These are phyloP conservation scores for Agrocybe praecox DNA, from an alignment of 768 basidiomycete genomes.

Conservation along the genomic window DNA sequence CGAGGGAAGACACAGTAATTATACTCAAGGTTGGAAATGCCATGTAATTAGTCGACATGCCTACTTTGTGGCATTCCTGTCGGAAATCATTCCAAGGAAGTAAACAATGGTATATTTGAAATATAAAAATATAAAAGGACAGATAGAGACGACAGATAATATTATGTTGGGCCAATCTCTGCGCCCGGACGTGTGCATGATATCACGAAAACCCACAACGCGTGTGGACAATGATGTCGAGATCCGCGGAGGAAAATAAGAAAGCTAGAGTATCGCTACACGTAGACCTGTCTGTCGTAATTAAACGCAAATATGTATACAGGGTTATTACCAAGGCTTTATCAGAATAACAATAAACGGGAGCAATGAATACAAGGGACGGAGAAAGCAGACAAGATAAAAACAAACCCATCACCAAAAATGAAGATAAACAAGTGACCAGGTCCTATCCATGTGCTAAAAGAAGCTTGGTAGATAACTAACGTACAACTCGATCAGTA, in stretches of 20 bases:
- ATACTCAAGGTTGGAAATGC: no score
- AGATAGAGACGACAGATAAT: not conserved
- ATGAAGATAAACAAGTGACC: not conserved
- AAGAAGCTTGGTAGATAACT: conserved; percentile 67
- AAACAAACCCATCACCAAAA: not conserved
- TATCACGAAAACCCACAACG: no score
- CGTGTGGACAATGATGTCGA: no score
- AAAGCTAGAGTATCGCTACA: conserved; percentile 10
- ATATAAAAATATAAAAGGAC: no score
- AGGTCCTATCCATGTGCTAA: conserved; percentile 27
- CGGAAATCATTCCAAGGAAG: not conserved
- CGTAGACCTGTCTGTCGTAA: conserved; percentile 1
- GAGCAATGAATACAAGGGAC: conserved; percentile 18
- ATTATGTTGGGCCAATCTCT: no score
- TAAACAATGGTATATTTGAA: conserved; percentile 3
- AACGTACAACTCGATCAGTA: conserved; percentile 27
- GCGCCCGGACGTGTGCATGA: no score
- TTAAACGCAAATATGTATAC: conserved; percentile 12
- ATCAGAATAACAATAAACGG: conserved; percentile 14
- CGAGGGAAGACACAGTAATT: not conserved
- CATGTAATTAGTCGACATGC: no score
- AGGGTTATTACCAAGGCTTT: conserved; percentile 20
- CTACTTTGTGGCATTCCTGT: no score
- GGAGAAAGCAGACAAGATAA: conserved; percentile 5
- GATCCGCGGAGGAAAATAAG: not conserved